These are phyloP conservation scores for Gypsophila paniculata DNA, from an alignment of 179 eudicot genomes.

Conservation along the genomic window DNA sequence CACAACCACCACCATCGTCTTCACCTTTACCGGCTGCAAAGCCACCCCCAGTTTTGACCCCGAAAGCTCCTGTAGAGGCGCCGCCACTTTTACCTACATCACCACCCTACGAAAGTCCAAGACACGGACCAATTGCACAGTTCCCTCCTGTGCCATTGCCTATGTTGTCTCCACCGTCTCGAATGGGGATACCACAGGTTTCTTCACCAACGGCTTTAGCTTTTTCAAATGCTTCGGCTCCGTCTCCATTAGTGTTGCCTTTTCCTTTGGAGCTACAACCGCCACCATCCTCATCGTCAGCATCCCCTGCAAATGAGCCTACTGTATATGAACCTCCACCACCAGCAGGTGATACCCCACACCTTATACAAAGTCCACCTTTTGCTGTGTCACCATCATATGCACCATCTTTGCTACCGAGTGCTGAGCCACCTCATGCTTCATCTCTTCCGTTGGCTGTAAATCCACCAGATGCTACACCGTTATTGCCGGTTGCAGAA, in stretches of 20 bases:
- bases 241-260: constrained; percentile 16
- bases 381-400: constrained; percentile 18
- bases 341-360: constrained; percentile 14
- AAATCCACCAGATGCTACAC: constrained; percentile 22
- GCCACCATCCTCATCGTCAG: background rate
- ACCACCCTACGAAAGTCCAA: constrained; percentile 13
- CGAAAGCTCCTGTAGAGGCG: constrained; percentile 16
- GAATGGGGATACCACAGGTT: constrained; percentile 11
- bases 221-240: constrained; percentile 9
- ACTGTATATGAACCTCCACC: constrained; percentile 13
- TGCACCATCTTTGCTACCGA: constrained; percentile 16
- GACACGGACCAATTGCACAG: constrained; percentile 4
- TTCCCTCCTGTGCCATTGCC: constrained; percentile 18
- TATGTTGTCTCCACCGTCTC: constrained; percentile 14
- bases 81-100: constrained; percentile 5
- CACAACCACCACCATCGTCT: background rate
- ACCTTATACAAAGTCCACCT: constrained; percentile 9
- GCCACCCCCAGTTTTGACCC: constrained; percentile 16
- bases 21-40: constrained; percentile 10
- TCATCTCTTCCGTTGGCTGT: constrained; percentile 25
- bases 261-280: constrained; percentile 8
- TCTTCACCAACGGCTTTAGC: background rate
- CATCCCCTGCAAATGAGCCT: constrained; percentile 13
- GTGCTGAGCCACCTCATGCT: constrained; percentile 20
- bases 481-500: constrained; percentile 22